phyloP scores from a whole-genome alignment of 2,329 filamentous ascomycete species.

The Pestalotiopsis sp. region DNA sequence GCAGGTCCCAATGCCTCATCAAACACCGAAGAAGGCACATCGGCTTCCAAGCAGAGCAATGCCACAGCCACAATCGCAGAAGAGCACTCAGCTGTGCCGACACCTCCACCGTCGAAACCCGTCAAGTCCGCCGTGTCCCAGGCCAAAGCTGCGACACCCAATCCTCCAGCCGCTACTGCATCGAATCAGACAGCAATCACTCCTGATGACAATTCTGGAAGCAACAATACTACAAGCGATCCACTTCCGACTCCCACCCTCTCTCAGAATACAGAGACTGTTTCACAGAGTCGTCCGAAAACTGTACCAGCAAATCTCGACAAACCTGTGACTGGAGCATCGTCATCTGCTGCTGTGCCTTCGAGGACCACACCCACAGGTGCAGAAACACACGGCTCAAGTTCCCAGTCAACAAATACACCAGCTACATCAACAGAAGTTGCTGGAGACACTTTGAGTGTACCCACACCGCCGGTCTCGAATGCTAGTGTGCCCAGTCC shows the following conservation, averaged over 20 bases:
- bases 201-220: neutral
- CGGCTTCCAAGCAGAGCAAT: neutral
- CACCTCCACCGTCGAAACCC: conserved; percentile 18
- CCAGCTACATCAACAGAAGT: neutral
- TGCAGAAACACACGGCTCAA: neutral
- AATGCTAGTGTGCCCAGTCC: conserved; percentile 1
- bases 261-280: neutral
- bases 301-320: neutral
- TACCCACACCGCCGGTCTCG: neutral
- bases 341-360: neutral
- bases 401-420: neutral
- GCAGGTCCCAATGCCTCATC: neutral
- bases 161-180: neutral
- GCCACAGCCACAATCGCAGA: conserved; percentile 9
- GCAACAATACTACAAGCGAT: neutral
- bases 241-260: neutral
- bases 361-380: neutral
- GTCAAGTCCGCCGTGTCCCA: neutral
- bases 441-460: neutral
- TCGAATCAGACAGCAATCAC: neutral
- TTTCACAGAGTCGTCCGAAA: neutral
- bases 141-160: neutral
- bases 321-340: neutral
- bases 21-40: neutral
- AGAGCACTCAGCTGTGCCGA: conserved; percentile 21